phyloP scores from a whole-genome alignment of 768 basidiomycete species.

The Lactifluus volemus region DNA sequence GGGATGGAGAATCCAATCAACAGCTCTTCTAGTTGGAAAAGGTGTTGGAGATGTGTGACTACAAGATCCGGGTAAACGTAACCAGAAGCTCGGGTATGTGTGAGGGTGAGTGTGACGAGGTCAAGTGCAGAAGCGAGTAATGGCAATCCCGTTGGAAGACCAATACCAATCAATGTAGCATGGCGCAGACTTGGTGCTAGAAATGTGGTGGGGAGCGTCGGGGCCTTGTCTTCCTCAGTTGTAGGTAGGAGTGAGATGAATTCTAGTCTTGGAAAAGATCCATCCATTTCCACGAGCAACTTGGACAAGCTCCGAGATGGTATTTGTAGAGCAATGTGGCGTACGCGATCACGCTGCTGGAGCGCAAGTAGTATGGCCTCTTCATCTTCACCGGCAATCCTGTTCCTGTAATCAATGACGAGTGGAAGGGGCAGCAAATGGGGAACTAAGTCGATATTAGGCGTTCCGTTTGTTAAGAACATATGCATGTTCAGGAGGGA shows the following conservation, averaged over 20 bases:
- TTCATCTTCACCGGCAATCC: not conserved
- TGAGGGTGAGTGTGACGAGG: not conserved
- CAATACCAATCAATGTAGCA: not conserved
- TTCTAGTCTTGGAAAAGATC: not conserved
- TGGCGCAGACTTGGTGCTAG: not conserved
- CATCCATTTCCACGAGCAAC: not conserved
- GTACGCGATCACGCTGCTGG: not conserved
- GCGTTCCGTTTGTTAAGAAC: not conserved
- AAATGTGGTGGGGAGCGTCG: not conserved
- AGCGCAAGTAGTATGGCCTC: not conserved
- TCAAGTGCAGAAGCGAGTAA: not conserved
- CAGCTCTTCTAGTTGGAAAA: conserved; percentile 1
- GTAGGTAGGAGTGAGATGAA: not conserved
- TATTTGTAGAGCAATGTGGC: not conserved
- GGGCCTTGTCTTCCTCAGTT: not conserved
- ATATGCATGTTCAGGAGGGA: not conserved
- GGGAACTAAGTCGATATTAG: not conserved
- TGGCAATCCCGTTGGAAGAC: not conserved
- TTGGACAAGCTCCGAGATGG: not conserved
- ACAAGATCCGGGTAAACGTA: not conserved
- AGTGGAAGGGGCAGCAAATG: not conserved
- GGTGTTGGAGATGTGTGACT: not conserved
- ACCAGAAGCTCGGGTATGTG: not conserved
- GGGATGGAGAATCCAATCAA: not conserved
- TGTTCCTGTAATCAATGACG: not conserved